Base-by-base conservation (phyloP, 345 rosid species). In the Limnanthes douglasii region DNA sequence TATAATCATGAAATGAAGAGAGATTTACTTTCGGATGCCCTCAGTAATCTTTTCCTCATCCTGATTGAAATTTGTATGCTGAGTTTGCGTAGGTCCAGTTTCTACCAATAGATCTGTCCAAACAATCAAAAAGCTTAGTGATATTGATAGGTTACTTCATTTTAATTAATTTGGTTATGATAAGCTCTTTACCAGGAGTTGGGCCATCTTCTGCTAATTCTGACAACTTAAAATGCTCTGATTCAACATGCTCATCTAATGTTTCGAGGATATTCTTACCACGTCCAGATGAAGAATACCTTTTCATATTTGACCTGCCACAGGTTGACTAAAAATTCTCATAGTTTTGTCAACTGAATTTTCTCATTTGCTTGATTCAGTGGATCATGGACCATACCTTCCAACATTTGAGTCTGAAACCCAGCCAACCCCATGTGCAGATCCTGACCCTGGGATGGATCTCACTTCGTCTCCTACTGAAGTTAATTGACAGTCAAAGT, bases 41-140 rank as follows among this genome's bases (percentile, higher is more conserved):
- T 84, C 78, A 0, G 92, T 77, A 20, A 76, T 62, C 63, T 55
- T 64, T 60, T 84, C 92, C 13, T 61, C 50, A 27, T 65, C 49
- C 43, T 61, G 69, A 57, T 29, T 46, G 42, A 14, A 13, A 15
- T 41, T 28, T 11, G 64, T 78, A 16, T 21, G 51, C 47, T 62
- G 86, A 52, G 78, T 68, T 61, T 67, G 83, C 37, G 95, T 79
- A 15, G 78, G 81, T 49, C 66, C 86, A 34, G 92, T 88, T 66
- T 79, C 95, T 37, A 68, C 58, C 61, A 76, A 43, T 28, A 66
- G 40, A 40, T 84, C 95, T 88, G 64, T 20, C 15, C 5, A 32
- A 41, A 18, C 20, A 28, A 24, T 48, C 22, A 7, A n/a, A n/a
- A n/a, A n/a, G n/a, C n/a, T n/a, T n/a, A n/a, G n/a, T n/a, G n/a